Evolutionary conservation across 257 asterid genomes (phyloP), one percentile per base, ranked within the genome.

Genomic region (Petunia secreta): DNA sequence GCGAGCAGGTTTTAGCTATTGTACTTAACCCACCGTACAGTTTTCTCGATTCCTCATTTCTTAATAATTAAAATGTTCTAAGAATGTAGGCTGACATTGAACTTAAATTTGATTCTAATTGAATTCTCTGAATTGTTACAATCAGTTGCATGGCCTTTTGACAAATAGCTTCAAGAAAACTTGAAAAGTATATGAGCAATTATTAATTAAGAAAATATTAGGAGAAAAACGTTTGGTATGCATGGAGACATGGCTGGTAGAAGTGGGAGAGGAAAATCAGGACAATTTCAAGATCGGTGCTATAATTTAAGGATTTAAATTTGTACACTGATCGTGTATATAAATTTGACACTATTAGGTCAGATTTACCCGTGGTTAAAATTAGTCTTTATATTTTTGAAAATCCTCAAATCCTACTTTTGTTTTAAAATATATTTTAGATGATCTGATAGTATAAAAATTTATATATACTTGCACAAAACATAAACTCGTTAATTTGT

Each of bases 1-100:
- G 82, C 75, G 68, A 14, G 50, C 75, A 77, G 48, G 85, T 82
- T 77, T 2, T 55, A 2, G 36, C 37, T 38, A 25, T 55, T 69
- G 6, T 48, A 34, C 44, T 34, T 71, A 34, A 60, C 54, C 75
- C 55, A 54, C 77, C 62, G 44, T 50, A 71, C 77, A 48, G 13
- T 46, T 48, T 50, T 13, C 10, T 11, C 48, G 34, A 73, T 11
- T 73, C 60, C 25, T 25, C 8, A 46, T 71, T 52, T 52, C 34
- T 7, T 34, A 2, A 34, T 13, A 34, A 73, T 2, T 9, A 1
- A 71, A 37, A 48, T 48, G 50, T 64, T 64, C 73, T 11, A 38
- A 64, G 73, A 64, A 64, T 64, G 34, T 48, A 25, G 77, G 59
- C 59, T 25, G 11, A 48, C 34, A 34, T 71, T 71, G 62, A 71